These are phyloP conservation scores for Pezicula carpinea DNA, from an alignment of 2,329 filamentous ascomycete species.

Conservation along the genomic window DNA sequence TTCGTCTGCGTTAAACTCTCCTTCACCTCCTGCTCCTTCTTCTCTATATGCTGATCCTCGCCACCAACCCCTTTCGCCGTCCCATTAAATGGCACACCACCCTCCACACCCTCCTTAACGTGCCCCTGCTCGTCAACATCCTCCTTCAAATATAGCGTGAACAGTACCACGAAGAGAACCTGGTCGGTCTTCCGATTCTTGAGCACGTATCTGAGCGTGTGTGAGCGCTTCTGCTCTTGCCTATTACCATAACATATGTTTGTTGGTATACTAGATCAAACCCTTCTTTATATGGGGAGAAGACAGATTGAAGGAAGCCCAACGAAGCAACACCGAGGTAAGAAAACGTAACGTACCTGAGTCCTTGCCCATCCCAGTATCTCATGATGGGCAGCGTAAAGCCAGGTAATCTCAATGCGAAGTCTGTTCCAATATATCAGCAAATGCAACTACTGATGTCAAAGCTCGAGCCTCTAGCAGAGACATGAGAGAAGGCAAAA, in stretches of 20 bases:
- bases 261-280: constrained; percentile 5
- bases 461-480: neutral
- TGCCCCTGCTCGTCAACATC: constrained; percentile 56
- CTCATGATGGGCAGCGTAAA: constrained; percentile 69
- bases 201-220: constrained; percentile 85
- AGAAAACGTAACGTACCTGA: constrained; percentile 52
- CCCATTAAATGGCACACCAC: constrained; percentile 21
- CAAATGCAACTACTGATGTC: neutral
- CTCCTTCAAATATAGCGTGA: constrained; percentile 70
- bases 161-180: constrained; percentile 75
- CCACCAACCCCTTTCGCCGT: constrained; percentile 8
- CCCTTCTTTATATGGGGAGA: neutral
- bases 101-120: constrained; percentile 37
- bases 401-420: constrained; percentile 66
- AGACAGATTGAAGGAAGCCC: neutral
- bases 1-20: constrained; percentile 13
- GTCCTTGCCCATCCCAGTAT: constrained; percentile 75
- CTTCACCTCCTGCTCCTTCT: constrained; percentile 6
- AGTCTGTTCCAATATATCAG: constrained; percentile 38
- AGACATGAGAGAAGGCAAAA: constrained; percentile 1
- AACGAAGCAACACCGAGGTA: constrained; percentile 28
- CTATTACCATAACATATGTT: constrained; percentile 19
- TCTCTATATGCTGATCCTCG: constrained; percentile 6
- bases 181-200: constrained; percentile 72
- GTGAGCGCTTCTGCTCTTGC: constrained; percentile 53